Evolutionary conservation across 306 rosid genomes (phyloP).

Genomic region (Cucumis melo): DNA sequence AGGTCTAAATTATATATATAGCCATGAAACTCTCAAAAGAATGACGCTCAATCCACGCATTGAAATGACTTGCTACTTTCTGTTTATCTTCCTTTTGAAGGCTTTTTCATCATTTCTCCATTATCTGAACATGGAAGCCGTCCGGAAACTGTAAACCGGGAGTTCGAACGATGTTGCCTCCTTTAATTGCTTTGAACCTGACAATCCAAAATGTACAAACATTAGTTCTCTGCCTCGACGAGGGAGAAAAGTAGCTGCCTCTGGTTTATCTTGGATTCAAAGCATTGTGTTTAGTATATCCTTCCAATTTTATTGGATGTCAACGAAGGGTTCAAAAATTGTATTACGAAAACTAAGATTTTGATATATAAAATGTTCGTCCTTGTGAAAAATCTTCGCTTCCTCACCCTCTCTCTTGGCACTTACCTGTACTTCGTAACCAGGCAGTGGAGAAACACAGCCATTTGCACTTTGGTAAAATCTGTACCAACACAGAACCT

Average conservation of each 20-base stretch:
- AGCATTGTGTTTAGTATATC: too few relatives aligned
- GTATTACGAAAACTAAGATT: background rate
- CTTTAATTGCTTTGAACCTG: constrained; percentile 24
- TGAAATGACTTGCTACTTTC: background rate
- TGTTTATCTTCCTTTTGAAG: background rate
- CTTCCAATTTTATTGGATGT: background rate
- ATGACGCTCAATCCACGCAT: background rate
- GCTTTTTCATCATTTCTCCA: constrained; percentile 14
- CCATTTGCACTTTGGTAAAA: constrained; percentile 89
- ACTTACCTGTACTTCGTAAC: constrained; percentile 73
- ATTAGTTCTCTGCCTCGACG: background rate
- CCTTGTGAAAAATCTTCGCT: background rate
- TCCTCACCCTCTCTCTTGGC: background rate
- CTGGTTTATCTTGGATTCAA: background rate
- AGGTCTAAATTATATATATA: background rate
- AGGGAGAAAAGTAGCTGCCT: background rate
- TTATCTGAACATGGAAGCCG: constrained; percentile 53
- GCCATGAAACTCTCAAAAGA: background rate
- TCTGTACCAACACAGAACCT: constrained; percentile 97
- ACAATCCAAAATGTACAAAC: background rate
- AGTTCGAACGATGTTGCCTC: constrained; percentile 22
- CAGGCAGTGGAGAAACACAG: constrained; percentile 77
- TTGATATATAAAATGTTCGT: background rate
- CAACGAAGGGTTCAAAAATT: background rate
- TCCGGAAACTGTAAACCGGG: constrained; percentile 67